These are phyloP conservation scores for Talaromyces adpressus DNA, from an alignment of 495 filamentous ascomycete species.

Conservation along the genomic window DNA sequence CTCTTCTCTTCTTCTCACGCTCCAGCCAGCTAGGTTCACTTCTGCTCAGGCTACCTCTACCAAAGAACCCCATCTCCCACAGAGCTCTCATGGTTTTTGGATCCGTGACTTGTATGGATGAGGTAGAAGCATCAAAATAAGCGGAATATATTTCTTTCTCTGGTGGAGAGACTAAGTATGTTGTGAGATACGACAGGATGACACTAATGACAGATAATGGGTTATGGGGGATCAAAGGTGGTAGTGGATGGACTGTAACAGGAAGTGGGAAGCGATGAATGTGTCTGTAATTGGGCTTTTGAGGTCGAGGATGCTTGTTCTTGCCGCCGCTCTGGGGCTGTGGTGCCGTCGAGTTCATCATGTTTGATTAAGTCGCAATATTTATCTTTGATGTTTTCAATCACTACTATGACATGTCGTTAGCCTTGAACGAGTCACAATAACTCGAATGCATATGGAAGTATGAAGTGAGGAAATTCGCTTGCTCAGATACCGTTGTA, in stretches of 20 bases:
- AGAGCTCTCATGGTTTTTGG: slow-evolving; percentile 64
- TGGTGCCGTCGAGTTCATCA: slow-evolving; percentile 4
- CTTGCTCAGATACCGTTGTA: slow-evolving; percentile 99
- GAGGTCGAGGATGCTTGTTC: slow-evolving; percentile 30
- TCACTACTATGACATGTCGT: not conserved
- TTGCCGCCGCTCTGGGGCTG: slow-evolving; percentile 7
- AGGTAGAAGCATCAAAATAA: slow-evolving; percentile 69
- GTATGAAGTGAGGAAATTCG: slow-evolving; percentile 11
- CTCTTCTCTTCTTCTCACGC: slow-evolving; percentile 65
- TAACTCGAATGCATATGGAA: not conserved
- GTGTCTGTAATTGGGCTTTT: slow-evolving; percentile 57
- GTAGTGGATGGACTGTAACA: slow-evolving; percentile 71
- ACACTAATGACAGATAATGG: slow-evolving; percentile 80
- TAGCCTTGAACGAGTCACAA: not conserved
- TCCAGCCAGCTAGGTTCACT: slow-evolving; percentile 92
- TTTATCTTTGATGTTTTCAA: not conserved
- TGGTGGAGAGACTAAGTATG: slow-evolving; percentile 57
- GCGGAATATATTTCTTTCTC: slow-evolving; percentile 70
- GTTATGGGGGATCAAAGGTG: slow-evolving; percentile 84
- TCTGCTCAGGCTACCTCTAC: slow-evolving; percentile 85
- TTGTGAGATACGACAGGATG: slow-evolving; percentile 61
- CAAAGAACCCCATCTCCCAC: slow-evolving; percentile 95
- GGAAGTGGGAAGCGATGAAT: slow-evolving; percentile 79
- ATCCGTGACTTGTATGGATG: slow-evolving; percentile 81
- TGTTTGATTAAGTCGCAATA: not conserved